Percentiles rank a stretch among this genome's conserved stretches.
Conservation (phyloP, 75 land plant species). For the Isoetes taiwanensis region DNA sequence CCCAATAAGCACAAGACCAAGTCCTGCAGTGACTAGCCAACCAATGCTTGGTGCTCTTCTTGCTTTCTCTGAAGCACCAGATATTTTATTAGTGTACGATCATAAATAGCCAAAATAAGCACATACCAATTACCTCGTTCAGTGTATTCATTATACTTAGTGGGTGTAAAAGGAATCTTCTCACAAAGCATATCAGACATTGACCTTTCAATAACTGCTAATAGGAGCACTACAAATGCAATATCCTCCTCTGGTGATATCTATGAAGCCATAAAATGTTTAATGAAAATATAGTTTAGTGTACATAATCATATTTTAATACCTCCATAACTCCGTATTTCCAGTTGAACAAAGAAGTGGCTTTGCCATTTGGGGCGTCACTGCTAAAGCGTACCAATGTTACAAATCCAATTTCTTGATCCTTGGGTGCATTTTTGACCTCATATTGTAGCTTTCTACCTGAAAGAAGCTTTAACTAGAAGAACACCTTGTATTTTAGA, state of each 20-base stretch:
- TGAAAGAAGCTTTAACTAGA: conserved; percentile 45
- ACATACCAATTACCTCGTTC: conserved; percentile 10
- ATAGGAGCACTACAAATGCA: conserved; percentile 48
- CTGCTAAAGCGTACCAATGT: conserved; percentile 56
- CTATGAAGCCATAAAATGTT: background rate
- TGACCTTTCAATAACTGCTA: conserved; percentile 39
- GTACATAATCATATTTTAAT: background rate
- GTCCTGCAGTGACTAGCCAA: background rate
- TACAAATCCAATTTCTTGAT: conserved; percentile 70
- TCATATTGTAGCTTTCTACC: conserved; percentile 66
- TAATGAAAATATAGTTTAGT: background rate
- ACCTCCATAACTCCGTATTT: conserved; percentile 64
- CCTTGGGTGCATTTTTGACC: conserved; percentile 11
- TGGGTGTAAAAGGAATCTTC: conserved; percentile 35
- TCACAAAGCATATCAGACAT: conserved; percentile 47
- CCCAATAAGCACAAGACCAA: background rate
- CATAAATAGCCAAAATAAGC: background rate
- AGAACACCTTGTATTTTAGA: too few relatives aligned
- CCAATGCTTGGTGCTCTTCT: conserved; percentile 3
- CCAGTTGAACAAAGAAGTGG: conserved; percentile 83
- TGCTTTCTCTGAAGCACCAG: background rate
- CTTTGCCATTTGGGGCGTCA: conserved; percentile 57
- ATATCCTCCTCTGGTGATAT: conserved; percentile 66
- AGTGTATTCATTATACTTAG: conserved; percentile 41
- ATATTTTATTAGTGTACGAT: background rate